Evolutionary conservation across 495 filamentous ascomycete species (phyloP), one percentile per base, ranked within the genome.

Genomic region (Extremus antarcticus): DNA sequence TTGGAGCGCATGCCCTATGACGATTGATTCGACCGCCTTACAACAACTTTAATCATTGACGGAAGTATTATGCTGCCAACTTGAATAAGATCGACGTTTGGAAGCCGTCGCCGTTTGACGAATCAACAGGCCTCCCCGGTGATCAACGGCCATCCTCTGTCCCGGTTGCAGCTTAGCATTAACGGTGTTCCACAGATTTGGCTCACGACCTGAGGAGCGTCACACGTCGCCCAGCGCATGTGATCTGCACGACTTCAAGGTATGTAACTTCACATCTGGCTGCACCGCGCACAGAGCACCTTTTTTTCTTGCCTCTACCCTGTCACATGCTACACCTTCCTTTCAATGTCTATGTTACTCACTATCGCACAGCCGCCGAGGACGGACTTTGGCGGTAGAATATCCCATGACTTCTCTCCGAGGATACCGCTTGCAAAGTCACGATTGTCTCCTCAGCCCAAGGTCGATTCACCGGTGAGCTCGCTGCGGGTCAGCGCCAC

Each of bases 381-480:
- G 67, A 60, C 64, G 24, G 79, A 81, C 63, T 78, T 83, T 71
- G 77, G 78, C 71, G 79, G 80, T 73, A 77, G 75, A 73, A 74
- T 77, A 72, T 76, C 77, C 74, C 80, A 86, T 85, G 82, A 85
- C 70, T 76, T 70, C 68, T 67, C 70, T 67, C 73, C 80, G 66
- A 80, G 79, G 63, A 78, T 78, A 66, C 75, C 80, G 67, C 74
- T 77, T 51, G 76, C 75, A 62, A 70, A 75, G 61, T 73, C 74
- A 67, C 79, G 76, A 71, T 77, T 75, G 68, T 82, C 80, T 68
- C 78, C 81, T 58, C 72, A 75, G 64, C 65, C 79, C 63, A 71
- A 69, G 62, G 70, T 69, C 61, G 74, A 75, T 65, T 74, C 65
- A 68, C 68, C 59, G n/a, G 38, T 65, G 69, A 67, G 58, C 55